Percentiles rank a stretch among this genome's conserved stretches.
phyloP scores from a whole-genome alignment of 495 filamentous ascomycete genomes.

The Pseudomonodictys pantanalensis region DNA sequence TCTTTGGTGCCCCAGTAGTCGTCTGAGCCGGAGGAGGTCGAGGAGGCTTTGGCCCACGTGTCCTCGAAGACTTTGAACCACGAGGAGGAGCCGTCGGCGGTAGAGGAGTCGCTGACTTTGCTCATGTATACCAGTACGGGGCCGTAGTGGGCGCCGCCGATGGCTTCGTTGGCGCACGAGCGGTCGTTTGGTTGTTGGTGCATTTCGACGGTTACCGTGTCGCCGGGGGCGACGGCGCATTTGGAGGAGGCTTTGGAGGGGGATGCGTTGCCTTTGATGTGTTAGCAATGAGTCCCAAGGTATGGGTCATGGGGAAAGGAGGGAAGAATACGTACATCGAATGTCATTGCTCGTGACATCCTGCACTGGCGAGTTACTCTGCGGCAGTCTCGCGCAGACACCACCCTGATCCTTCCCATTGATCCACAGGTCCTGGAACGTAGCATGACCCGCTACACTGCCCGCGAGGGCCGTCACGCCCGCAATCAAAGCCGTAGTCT shows the following conservation, averaged over 20 bases:
- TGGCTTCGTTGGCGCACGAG: constrained; percentile 47
- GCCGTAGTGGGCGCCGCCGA: constrained; percentile 31
- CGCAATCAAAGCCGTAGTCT: not conserved
- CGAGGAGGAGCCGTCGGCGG: constrained; percentile 10
- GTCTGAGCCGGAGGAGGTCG: constrained; percentile 35
- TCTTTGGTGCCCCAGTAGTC: constrained; percentile 31
- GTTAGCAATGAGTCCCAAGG: constrained; percentile 6
- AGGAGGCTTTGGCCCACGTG: constrained; percentile 52
- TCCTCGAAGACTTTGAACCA: constrained; percentile 43
- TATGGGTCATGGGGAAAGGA: not conserved
- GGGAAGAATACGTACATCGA: constrained; percentile 43
- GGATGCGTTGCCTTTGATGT: constrained; percentile 13
- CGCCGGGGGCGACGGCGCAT: constrained; percentile 44
- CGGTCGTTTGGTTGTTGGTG: constrained; percentile 28
- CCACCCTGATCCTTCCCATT: constrained; percentile 22
- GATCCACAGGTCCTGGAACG: constrained; percentile 29
- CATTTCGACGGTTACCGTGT: constrained; percentile 40
- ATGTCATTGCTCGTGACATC: constrained; percentile 46
- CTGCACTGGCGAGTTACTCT: constrained; percentile 42
- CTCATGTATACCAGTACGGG: constrained; percentile 31
- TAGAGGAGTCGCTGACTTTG: constrained; percentile 21
- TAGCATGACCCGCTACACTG: constrained; percentile 18
- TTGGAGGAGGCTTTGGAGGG: constrained; percentile 21
- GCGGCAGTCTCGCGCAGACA: constrained; percentile 19
- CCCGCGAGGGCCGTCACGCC: constrained; percentile 2